Evolutionary conservation across 257 asterid species (phyloP), one percentile per base, ranked within the genome.

Genomic region (Plectranthus barbatus): DNA sequence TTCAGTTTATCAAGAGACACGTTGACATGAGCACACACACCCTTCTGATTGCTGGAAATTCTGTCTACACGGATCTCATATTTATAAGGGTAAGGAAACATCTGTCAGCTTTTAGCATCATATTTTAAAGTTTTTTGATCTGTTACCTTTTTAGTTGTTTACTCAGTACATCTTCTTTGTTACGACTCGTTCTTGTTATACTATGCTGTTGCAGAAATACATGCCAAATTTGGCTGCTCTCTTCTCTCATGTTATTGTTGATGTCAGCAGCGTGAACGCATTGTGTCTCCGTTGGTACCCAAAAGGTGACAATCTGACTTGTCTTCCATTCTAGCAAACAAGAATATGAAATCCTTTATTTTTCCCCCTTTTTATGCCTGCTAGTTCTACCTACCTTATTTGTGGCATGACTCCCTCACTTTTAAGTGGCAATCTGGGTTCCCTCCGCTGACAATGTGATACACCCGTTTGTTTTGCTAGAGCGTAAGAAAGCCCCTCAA

Each of bases 141-240:
- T 51, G 10, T 31, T 23, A 42, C 15, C 26, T 36, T 45, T 26
- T 18, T 37, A 47, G 26, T 23, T 48, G 49, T 47, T 44, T 17
- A 33, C 15, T 14, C 9, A 3, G 12, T 17, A 64, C 17, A 13
- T 10, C 17, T 26, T 33, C 44, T 15, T 10, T 57, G 21, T 40
- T 62, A 9, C 9, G 29, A 33, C 3, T 34, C 9, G 6, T 34
- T 56, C 55, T 37, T n/a, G 13, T 11, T 52, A 40, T 24, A 55
- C 58, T 58, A 64, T 51, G 58, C 4, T 53, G 56, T 77, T 66
- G 72, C 91, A 93, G 97, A 90, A 83, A 71, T 90, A 82, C 76
- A 93, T 93, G 99, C 97, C 99, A 39, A 84, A 83, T 48, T 75
- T 93, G 90, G 99, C 99, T 24, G 78, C 90, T 34, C 86, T 93